A percentile compares a stretch with the other conserved stretches of the same genome.
Conservation (phyloP, 1,139 yeast genomes). For the Zygoascus hellenicus region DNA sequence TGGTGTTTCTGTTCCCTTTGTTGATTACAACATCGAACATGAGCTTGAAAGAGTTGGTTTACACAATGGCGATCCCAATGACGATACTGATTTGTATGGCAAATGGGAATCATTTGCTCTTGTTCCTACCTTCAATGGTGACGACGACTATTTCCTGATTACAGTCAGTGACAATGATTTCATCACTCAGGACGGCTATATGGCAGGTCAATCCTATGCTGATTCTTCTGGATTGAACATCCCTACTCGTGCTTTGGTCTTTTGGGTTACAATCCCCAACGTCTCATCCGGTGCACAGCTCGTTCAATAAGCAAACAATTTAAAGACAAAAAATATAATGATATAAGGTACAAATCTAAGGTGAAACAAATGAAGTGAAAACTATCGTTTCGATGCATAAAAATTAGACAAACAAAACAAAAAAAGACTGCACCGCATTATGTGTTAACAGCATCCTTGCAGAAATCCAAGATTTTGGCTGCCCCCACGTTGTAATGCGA, state of each 20-base stretch:
- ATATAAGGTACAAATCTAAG: neutral
- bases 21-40: constrained; percentile 15
- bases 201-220: constrained; percentile 14
- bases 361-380: neutral
- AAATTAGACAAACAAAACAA: neutral
- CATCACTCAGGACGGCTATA: constrained; percentile 18
- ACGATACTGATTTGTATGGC: constrained; percentile 15
- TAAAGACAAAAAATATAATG: too few relatives aligned
- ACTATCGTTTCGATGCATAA: neutral
- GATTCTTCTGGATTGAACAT: constrained; percentile 17
- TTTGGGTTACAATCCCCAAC: constrained; percentile 16
- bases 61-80: constrained; percentile 17
- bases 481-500: neutral
- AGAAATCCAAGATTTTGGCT: constrained; percentile 2
- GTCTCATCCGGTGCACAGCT: neutral
- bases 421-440: neutral
- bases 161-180: constrained; percentile 20
- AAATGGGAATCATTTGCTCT: constrained; percentile 20
- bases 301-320: neutral
- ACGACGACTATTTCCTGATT: constrained; percentile 18
- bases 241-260: constrained; percentile 18
- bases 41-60: constrained; percentile 17
- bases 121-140: constrained; percentile 15
- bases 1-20: constrained; percentile 15
- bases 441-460: neutral